Evolutionary conservation across 208 protist species (phyloP), one percentile per base, ranked within the genome.

Genomic region (Leptomonas pyrrhocoris): DNA sequence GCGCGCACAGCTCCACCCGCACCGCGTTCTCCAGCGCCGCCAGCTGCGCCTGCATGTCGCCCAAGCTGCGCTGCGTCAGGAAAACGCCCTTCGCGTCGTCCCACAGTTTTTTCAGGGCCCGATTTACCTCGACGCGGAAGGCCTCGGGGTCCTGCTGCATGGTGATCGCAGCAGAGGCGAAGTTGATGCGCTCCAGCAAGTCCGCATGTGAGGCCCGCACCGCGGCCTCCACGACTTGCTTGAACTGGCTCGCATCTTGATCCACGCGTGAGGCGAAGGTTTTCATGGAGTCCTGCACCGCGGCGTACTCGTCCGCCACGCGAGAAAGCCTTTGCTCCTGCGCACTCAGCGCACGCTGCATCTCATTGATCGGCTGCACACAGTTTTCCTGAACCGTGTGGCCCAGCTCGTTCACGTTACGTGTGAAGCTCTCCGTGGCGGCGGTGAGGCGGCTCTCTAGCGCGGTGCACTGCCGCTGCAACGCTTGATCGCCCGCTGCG

Each of bases 141-240:
- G 83, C 71, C 16, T 81, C 80, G 12, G 79, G 68, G 57, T 86
- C 71, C 18, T 56, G 58, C 15, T 67, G 70, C 45, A 78, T 57
- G 23, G 82, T 71, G 27, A 79, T 70, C 15, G 82, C 79, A 21
- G 76, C 74, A 8, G 79, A 69, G 25, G 88, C 59, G 28, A 79
- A 42, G 66, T 86, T 83, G 64, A 96, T 79, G 31, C 88, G 83
- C 34, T 96, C 88, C 27, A 93, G 55, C n/a, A 96, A 57, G 66
- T 96, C 91, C 19, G 83, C 72, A 67, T 96, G 86, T 7, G 81
- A 68, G 16, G 88, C 79, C 21, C 87, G 80, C 30, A 95, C 65
- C 6, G 88, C 83, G 18, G 76, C 64, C 55, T 95, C 90, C 38
- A 90, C 68, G 18, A 86, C 42, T n/a, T 87, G 77, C 15, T 76